A percentile compares a stretch with the other conserved stretches of the same genome.
Evolutionary conservation across 768 basidiomycete species (phyloP).

Genomic region (Hypholoma sublateritium): DNA sequence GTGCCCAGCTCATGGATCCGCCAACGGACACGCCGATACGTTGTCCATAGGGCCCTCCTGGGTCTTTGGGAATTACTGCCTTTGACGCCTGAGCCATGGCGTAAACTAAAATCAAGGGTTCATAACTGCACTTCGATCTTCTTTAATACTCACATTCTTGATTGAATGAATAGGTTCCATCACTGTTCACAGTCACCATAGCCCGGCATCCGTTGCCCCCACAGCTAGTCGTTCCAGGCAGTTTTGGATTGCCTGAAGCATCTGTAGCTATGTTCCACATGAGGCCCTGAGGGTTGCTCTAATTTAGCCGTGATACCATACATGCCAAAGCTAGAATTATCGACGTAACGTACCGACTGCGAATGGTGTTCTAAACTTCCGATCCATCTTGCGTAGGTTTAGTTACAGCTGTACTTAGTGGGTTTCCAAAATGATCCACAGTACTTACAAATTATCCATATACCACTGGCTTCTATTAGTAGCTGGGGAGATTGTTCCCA

Average conservation of each 20-base stretch:
- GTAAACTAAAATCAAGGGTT: slow-evolving; percentile 43
- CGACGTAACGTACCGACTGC: slow-evolving; percentile 35
- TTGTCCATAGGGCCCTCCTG: slow-evolving; percentile 67
- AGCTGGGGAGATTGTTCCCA: not conserved
- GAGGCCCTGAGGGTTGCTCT: slow-evolving; percentile 32
- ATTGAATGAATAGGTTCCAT: slow-evolving; percentile 63
- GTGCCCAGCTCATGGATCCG: slow-evolving; percentile 54
- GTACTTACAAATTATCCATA: slow-evolving; percentile 53
- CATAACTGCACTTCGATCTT: not conserved
- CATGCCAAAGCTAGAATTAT: not conserved
- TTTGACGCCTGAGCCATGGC: slow-evolving; percentile 75
- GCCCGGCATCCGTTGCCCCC: slow-evolving; percentile 63
- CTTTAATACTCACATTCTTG: slow-evolving; percentile 55
- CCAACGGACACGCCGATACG: slow-evolving; percentile 65
- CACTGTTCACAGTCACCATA: slow-evolving; percentile 64
- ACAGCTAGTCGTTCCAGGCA: slow-evolving; percentile 66
- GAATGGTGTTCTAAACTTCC: slow-evolving; percentile 28
- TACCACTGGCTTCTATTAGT: slow-evolving; percentile 48
- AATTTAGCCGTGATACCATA: not conserved
- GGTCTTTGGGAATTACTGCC: slow-evolving; percentile 68
- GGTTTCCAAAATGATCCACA: not conserved
- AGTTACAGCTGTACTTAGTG: not conserved
- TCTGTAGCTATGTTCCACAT: slow-evolving; percentile 81
- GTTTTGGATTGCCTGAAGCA: slow-evolving; percentile 57
- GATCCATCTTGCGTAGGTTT: slow-evolving; percentile 22